Evolutionary conservation across 192 early-diverging fungal genomes (phyloP), one percentile per base, ranked within the genome.

Genomic region (Rhizophagus sp.): DNA sequence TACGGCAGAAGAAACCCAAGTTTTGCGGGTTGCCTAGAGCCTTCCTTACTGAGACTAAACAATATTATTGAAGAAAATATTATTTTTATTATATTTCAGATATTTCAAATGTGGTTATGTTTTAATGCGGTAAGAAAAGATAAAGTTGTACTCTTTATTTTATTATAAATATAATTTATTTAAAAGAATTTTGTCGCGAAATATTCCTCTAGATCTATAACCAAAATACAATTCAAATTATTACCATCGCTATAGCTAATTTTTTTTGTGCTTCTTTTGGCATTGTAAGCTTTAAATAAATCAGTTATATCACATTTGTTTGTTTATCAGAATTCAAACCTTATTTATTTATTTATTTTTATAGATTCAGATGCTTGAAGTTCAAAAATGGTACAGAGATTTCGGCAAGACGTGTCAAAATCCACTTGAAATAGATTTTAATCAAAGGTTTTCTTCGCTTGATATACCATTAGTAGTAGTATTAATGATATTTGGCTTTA

Each of bases 381-480:
- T 65, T 13, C 6, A 4, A 30, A 65, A 65, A 70, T 70, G 68
- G 68, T 70, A 39, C 36, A 7, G 3, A 10, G 68, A 70, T 41
- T 70, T 70, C 7, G n/a, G 33, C 5, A 9, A 5, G 19, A 15
- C 4, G 8, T 70, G 68, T 24, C 22, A 39, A 19, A 30, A 6
- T 2, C 30, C 9, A 39, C 1, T 44, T 3, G 6, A 4, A n/a
- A 25, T 44, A n/a, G 10, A 41, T 47, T 12, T 47, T 47, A 2
- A 12, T 24, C 9, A 0, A 34, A 19, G 39, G 0, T n/a, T 11
- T 70, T 0, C 2, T 9, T 41, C 44, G 44, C 72, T 81, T 74
- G 89, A 90, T 66, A 71, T 87, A 30, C 88, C 92, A 2, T 90
- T 92, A 12, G 67, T 93, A 39, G 78, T 83, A 15, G 62, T 91